These are phyloP conservation scores for Nadsonia starkeyi-henricii DNA, from an alignment of 1,139 yeast genomes.

Conservation along the genomic window DNA sequence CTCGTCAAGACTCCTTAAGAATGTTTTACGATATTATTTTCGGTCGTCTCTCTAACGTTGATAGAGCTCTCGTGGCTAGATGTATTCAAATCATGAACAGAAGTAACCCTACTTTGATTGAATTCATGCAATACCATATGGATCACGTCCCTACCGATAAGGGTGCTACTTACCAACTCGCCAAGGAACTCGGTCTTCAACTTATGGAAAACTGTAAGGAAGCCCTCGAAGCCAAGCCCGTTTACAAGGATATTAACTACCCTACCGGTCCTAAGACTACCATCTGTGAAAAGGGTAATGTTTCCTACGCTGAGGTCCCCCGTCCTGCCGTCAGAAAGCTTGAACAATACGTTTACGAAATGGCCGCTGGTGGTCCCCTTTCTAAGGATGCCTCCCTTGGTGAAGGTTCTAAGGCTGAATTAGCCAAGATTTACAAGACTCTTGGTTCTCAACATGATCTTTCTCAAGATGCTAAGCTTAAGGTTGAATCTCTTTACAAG, in stretches of 20 bases:
- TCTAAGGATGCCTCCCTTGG: slow-evolving; percentile 57
- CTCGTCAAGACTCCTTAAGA: slow-evolving; percentile 88
- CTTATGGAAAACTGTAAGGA: slow-evolving; percentile 91
- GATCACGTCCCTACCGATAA: slow-evolving; percentile 81
- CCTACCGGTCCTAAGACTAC: slow-evolving; percentile 93
- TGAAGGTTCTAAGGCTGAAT: slow-evolving; percentile 46
- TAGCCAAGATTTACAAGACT: slow-evolving; percentile 72
- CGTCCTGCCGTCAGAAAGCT: slow-evolving; percentile 87
- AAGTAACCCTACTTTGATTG: slow-evolving; percentile 83
- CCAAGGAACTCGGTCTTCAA: slow-evolving; percentile 81
- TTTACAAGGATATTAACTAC: slow-evolving; percentile 82
- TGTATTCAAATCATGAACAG: slow-evolving; percentile 97
- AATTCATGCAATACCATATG: slow-evolving; percentile 94
- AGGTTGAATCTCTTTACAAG: slow-evolving; percentile 68
- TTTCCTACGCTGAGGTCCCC: slow-evolving; percentile 69
- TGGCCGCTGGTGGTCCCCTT: slow-evolving; percentile 89
- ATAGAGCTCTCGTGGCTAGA: slow-evolving; percentile 90
- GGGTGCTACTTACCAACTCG: slow-evolving; percentile 82
- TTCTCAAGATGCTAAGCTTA: slow-evolving; percentile 38
- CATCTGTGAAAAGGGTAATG: slow-evolving; percentile 77
- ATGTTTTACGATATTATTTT: slow-evolving; percentile 93
- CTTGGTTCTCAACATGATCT: slow-evolving; percentile 53
- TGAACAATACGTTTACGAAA: slow-evolving; percentile 89
- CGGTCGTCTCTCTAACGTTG: slow-evolving; percentile 80
- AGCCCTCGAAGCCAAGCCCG: slow-evolving; percentile 70